Evolutionary conservation across 495 filamentous ascomycete species (phyloP), one percentile per base, ranked within the genome.

Genomic region (Neohortaea acidophila): DNA sequence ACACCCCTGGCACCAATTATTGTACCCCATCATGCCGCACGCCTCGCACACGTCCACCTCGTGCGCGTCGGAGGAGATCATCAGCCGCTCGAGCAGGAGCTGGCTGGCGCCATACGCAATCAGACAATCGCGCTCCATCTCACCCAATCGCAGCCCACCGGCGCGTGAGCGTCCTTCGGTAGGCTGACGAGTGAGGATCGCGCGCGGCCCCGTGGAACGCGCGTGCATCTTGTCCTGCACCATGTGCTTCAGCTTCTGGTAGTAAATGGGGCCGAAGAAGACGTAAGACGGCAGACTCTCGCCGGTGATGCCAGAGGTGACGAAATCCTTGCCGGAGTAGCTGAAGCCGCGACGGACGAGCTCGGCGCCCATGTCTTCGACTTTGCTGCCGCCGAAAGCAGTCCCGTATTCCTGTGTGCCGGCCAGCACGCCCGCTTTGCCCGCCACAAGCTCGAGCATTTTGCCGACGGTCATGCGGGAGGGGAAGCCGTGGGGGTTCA

Each of bases 171-270:
- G 76, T 66, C 89, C 89, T 61, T 99, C 89, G 0, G 87, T 96
- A 7, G 89, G 89, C 60, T 99, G 89, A 19, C 89, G 80, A 2
- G 89, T 99, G 4, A 99, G 69, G 36, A 87, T 83, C 8, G 86
- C 86, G 14, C 79, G 74, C 1, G 91, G 89, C 2, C 89, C 89
- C 30, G 81, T 77, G 8, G 85, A 73, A 38, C 89, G 84, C 7
- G 84, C 83, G 60, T 99, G 89, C 87, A 99, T 94, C 68, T 99
- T 99, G 52, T 99, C 89, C 56, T 93, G 84, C 21, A 99, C 89
- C 89, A 99, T 99, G 72, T 99, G 89, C 72, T 96, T 99, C 29
- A 99, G 75, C 51, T 94, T 93, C 67, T 99, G 89, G 68, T 99
- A 99, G 68, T 92, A 99, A 60, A 94, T 96, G 3, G 89, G 89